phyloP scores from a whole-genome alignment of 2,329 filamentous ascomycete species.

The Colletotrichum eremochloae region DNA sequence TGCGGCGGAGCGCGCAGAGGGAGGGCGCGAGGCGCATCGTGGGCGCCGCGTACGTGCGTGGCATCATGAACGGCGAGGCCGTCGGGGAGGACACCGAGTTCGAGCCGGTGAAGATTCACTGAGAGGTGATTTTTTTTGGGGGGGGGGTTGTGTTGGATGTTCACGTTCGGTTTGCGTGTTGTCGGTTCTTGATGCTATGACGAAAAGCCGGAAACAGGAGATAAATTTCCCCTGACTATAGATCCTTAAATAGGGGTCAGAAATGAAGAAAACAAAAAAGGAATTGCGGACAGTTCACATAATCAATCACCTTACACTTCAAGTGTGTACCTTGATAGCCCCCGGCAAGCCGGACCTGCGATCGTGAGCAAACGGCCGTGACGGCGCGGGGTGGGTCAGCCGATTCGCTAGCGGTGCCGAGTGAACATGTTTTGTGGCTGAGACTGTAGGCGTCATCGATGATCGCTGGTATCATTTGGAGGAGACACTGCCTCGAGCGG shows the following conservation, averaged over 20 bases:
- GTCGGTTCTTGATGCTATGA: neutral
- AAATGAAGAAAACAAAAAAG: neutral
- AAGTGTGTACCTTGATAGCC: slow-evolving; percentile 24
- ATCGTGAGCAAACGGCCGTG: slow-evolving; percentile 3
- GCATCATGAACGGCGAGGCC: slow-evolving; percentile 35
- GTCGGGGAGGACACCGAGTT: slow-evolving; percentile 16
- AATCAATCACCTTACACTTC: neutral
- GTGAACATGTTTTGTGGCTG: slow-evolving; percentile 15
- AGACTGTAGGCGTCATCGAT: slow-evolving; percentile 41
- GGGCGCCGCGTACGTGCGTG: slow-evolving; percentile 37
- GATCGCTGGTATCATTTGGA: neutral
- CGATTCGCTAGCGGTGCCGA: slow-evolving; percentile 13
- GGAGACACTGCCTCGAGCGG: neutral
- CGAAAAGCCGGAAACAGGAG: neutral
- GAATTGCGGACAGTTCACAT: neutral
- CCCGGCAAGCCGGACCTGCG: neutral
- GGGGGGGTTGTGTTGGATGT: neutral
- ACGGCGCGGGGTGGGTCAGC: slow-evolving; percentile 14
- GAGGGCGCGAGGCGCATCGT: slow-evolving; percentile 31
- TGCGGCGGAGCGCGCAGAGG: slow-evolving; percentile 35
- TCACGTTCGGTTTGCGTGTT: rapidly evolving
- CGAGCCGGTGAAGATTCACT: slow-evolving; percentile 36
- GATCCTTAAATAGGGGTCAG: neutral
- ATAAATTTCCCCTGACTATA: neutral
- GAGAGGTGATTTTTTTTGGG: neutral